Evolutionary conservation across 2,329 filamentous ascomycete genomes (phyloP).

Genomic region (Amphichorda felina): DNA sequence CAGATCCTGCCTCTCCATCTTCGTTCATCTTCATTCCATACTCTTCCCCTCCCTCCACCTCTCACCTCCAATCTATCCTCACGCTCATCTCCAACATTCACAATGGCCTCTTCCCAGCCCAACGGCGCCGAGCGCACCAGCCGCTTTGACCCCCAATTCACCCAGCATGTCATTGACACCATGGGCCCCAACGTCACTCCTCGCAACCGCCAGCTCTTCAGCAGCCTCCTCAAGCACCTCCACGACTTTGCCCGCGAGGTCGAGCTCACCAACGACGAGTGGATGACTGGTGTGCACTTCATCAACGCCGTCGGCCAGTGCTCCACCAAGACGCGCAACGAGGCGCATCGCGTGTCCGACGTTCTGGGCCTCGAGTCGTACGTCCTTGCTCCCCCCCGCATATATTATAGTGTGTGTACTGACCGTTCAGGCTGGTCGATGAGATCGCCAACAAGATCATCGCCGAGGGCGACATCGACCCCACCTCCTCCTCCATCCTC

Average conservation of each 20-base stretch:
- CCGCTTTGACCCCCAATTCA: slow-evolving; percentile 67
- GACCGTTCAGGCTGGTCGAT: slow-evolving; percentile 33
- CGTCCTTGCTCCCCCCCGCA: slow-evolving; percentile 15
- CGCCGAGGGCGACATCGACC: slow-evolving; percentile 46
- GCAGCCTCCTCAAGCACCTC: slow-evolving; percentile 55
- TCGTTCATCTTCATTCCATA: no score
- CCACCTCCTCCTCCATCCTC: slow-evolving; percentile 66
- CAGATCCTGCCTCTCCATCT: no score
- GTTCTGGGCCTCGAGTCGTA: slow-evolving; percentile 63
- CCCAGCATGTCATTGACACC: slow-evolving; percentile 57
- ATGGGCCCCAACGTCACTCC: slow-evolving; percentile 60
- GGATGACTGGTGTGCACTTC: slow-evolving; percentile 64
- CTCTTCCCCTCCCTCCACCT: no score
- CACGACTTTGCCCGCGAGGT: slow-evolving; percentile 72
- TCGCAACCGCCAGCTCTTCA: slow-evolving; percentile 51
- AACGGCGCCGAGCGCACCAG: slow-evolving; percentile 15
- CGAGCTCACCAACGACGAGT: slow-evolving; percentile 66
- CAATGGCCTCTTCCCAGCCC: slow-evolving; percentile 2
- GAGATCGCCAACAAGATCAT: slow-evolving; percentile 14
- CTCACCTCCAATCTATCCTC: no score
- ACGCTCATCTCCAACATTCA: neutral
- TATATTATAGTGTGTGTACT: neutral
- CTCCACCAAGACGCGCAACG: slow-evolving; percentile 57
- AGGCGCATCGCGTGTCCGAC: slow-evolving; percentile 62
- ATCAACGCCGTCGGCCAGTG: slow-evolving; percentile 64